Evolutionary conservation across 345 rosid genomes (phyloP).

Genomic region (Salix caprea): DNA sequence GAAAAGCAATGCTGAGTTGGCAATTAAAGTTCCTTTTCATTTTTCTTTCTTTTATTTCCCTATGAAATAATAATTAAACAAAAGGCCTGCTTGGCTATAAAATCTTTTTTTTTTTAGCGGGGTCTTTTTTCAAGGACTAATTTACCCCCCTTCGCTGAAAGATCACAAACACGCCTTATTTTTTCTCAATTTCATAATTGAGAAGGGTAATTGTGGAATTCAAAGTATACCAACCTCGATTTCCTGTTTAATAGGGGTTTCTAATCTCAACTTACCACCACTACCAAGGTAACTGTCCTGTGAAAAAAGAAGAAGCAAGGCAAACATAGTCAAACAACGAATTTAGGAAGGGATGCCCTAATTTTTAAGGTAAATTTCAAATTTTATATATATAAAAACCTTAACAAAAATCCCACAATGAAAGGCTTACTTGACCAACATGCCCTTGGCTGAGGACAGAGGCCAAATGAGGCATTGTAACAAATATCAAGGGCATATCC

Average conservation of each 20-base stretch:
- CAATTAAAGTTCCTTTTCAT: not conserved
- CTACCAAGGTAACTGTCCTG: too few relatives aligned
- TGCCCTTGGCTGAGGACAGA: not conserved
- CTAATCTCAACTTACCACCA: not conserved
- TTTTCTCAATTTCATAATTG: too few relatives aligned
- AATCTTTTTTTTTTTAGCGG: not conserved
- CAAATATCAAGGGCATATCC: slow-evolving; percentile 1
- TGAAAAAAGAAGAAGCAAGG: too few relatives aligned
- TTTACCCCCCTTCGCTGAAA: not conserved
- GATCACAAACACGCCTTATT: not conserved
- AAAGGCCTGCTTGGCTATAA: not conserved
- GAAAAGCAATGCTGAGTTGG: slow-evolving; percentile 28
- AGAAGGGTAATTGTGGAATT: not conserved
- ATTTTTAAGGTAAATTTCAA: too few relatives aligned
- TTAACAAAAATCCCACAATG: not conserved
- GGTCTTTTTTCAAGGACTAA: not conserved
- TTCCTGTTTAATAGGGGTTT: not conserved
- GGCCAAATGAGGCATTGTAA: not conserved
- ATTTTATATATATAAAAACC: too few relatives aligned
- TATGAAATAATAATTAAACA: too few relatives aligned
- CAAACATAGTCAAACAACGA: not conserved
- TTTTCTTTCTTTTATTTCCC: not conserved
- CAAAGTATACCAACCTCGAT: not conserved
- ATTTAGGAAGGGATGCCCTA: not conserved
- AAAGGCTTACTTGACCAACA: not conserved